Evolutionary conservation across 176 grass and related monocot genomes (phyloP), one percentile per base, ranked within the genome.

Genomic region (Coix lacrymajobi): DNA sequence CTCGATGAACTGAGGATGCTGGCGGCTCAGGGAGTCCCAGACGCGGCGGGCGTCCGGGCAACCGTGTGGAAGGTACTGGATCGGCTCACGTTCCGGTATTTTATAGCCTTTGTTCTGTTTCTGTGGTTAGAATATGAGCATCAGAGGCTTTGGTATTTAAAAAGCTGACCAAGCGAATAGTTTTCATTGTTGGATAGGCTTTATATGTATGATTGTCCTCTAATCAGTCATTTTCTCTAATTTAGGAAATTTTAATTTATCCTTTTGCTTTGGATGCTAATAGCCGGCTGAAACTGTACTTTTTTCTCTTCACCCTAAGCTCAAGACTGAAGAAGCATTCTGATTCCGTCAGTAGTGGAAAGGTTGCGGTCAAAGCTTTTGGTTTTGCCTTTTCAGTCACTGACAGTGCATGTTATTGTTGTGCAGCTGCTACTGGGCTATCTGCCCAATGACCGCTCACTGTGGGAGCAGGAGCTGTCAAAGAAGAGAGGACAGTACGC

Each of bases 61-160:
- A 93, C 92, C 26, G 87, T 98, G 37, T 95, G 90, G 95, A 98
- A 98, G 92, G 95, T 98, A 62, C 39, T 57, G 0, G 20, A 82
- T 70, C 73, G 38, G 2, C 58, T 57, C 25, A 3, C 20, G 51
- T 28, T 45, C 76, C 46, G 4, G 11, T 9, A 40, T 80, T 48
- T 80, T 78, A n/a, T 12, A 2, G 46, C 40, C n/a, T 83, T 65
- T 62, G n/a, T 26, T 12, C 54, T 37, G 5, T 37, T 32, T 79
- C 11, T 26, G 56, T 87, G 22, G 39, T 22, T 11, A 49, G 7
- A 64, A 16, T 22, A 79, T 29, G 17, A 75, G 16, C 54, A 24
- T 57, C n/a, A 58, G 56, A 60, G 56, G n/a, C n/a, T 25, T 24
- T 10, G 26, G 60, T 62, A 79, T 17, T 20, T 51, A 9, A 74